Conservation (phyloP, 352 stramenopile genomes). For the Phytophthora pinifolia region DNA sequence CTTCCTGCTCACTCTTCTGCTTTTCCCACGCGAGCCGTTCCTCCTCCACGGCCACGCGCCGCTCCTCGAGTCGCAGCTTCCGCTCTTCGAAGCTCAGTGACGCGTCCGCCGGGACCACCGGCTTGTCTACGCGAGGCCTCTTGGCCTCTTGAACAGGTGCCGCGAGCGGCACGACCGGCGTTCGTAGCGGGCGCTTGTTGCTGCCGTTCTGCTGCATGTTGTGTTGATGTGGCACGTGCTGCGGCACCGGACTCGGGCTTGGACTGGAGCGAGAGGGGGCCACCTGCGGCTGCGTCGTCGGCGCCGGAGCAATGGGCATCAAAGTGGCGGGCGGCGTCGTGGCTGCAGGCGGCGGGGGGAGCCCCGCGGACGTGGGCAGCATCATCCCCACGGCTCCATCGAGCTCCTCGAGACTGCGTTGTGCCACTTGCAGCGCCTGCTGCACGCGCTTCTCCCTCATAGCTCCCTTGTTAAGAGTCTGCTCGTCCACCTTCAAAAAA, state of each 20-base stretch:
- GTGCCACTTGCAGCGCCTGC: conserved; percentile 28
- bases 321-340: conserved; percentile 1
- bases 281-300: background rate
- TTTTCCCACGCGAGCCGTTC: conserved; percentile 38
- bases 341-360: conserved; percentile 11
- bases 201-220: conserved; percentile 30
- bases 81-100: conserved; percentile 25
- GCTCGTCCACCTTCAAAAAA: conserved; percentile 34
- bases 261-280: conserved; percentile 13
- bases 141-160: conserved; percentile 18
- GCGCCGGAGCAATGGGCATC: conserved; percentile 38
- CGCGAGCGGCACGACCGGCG: conserved; percentile 4
- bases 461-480: conserved; percentile 37
- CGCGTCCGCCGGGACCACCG: conserved; percentile 6
- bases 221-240: conserved; percentile 8
- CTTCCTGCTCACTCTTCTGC: conserved; percentile 30
- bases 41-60: conserved; percentile 36
- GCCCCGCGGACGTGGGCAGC: background rate
- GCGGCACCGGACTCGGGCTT: conserved; percentile 14
- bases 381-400: conserved; percentile 16
- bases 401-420: conserved; percentile 22
- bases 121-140: conserved; percentile 21
- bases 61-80: conserved; percentile 35
- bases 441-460: conserved; percentile 40
- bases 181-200: conserved; percentile 28